These are phyloP conservation scores for Dothistroma septosporum DNA, from an alignment of 2,329 filamentous ascomycete genomes.

Conservation along the genomic window DNA sequence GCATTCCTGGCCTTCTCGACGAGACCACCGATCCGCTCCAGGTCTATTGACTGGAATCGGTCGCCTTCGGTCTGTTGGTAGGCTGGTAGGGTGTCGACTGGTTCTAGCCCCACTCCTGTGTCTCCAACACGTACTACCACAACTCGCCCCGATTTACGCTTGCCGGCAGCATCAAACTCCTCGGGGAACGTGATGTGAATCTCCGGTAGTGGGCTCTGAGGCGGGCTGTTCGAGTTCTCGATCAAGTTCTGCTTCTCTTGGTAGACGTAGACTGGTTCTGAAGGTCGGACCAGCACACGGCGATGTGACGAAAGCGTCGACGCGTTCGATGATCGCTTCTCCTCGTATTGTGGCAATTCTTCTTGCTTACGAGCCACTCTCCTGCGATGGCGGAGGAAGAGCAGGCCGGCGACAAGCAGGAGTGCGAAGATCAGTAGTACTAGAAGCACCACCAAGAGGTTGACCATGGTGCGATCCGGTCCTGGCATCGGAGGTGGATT, in stretches of 20 bases:
- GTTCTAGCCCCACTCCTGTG: constrained; percentile 81
- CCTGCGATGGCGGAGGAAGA: constrained; percentile 68
- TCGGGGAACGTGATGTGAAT: constrained; percentile 98
- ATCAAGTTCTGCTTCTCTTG: constrained; percentile 76
- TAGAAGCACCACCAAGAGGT: constrained; percentile 75
- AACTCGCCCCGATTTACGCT: constrained; percentile 76
- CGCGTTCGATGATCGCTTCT: constrained; percentile 48
- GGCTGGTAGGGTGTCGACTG: constrained; percentile 73
- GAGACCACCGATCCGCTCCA: constrained; percentile 88
- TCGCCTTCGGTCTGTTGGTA: constrained; percentile 74
- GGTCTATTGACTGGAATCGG: constrained; percentile 88
- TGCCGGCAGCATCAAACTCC: constrained; percentile 80
- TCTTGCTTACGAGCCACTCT: constrained; percentile 42
- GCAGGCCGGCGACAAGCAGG: constrained; percentile 61
- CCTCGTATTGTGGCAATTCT: constrained; percentile 66
- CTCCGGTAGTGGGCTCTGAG: constrained; percentile 78
- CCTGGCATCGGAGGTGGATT: constrained; percentile 39
- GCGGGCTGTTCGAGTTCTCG: constrained; percentile 68
- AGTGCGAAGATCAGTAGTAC: constrained; percentile 71
- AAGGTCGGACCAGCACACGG: constrained; percentile 52
- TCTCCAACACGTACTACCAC: constrained; percentile 91
- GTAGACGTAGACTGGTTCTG: constrained; percentile 70
- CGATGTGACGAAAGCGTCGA: constrained; percentile 48
- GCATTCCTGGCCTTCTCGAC: constrained; percentile 67
- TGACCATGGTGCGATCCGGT: constrained; percentile 61